Evolutionary conservation across 768 basidiomycete species (phyloP).

Genomic region (Naganishia onofrii): DNA sequence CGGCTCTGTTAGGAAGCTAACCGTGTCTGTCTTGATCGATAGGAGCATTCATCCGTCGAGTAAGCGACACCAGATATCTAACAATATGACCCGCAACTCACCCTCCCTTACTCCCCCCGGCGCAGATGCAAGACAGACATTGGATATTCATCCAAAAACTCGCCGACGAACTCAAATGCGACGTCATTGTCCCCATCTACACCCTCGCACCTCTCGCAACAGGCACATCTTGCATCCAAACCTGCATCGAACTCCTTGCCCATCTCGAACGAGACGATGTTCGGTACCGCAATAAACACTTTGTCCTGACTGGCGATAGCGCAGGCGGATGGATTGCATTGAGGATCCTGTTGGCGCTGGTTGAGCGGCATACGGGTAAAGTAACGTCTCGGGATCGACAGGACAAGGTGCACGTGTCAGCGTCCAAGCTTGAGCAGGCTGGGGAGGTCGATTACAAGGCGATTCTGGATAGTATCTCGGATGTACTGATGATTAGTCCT

Average conservation of each 20-base stretch:
- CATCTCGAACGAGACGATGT: conserved; percentile 23
- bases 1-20: background rate
- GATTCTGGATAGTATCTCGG: background rate
- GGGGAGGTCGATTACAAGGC: conserved; percentile 21
- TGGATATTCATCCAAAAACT: conserved; percentile 26
- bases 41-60: conserved; percentile 21
- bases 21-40: background rate
- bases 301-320: conserved; percentile 36
- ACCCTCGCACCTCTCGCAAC: conserved; percentile 32
- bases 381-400: background rate
- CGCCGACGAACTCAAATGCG: conserved; percentile 19
- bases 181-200: conserved; percentile 32
- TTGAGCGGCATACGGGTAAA: conserved; percentile 1
- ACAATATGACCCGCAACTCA: background rate
- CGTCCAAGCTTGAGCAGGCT: background rate
- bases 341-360: conserved; percentile 22
- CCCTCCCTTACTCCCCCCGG: background rate
- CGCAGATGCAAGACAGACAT: conserved; percentile 30
- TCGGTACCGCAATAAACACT: conserved; percentile 31
- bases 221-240: conserved; percentile 14
- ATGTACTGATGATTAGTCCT: conserved; percentile 33
- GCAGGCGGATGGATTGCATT: conserved; percentile 35
- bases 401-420: background rate
- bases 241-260: conserved; percentile 29
- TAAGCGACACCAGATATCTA: background rate